These are phyloP conservation scores for Penicillium nordicum DNA, from an alignment of 2,329 filamentous ascomycete species.

Conservation along the genomic window DNA sequence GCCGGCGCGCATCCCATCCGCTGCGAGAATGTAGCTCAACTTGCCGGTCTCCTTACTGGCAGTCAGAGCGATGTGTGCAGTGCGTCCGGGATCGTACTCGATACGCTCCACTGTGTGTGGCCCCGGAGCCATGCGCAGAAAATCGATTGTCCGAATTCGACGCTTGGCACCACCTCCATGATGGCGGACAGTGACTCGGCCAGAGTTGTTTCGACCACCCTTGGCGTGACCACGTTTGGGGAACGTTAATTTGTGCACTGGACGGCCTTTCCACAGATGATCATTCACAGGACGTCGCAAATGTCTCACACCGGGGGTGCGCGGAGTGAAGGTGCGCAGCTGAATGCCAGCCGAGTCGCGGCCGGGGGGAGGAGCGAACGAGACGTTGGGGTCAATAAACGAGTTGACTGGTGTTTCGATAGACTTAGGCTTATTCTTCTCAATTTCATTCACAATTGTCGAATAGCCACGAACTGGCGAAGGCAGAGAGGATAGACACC, in stretches of 20 bases:
- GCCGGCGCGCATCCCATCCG: conserved; percentile 87
- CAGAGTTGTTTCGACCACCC: conserved; percentile 86
- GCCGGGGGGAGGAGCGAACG: conserved; percentile 47
- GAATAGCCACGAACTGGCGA: conserved; percentile 52
- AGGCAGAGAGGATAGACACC: conserved; percentile 44
- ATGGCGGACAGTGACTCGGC: conserved; percentile 83
- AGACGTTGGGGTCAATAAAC: conserved; percentile 32
- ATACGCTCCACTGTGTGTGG: conserved; percentile 88
- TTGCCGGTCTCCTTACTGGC: conserved; percentile 69
- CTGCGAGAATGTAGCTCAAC: conserved; percentile 90
- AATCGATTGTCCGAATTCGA: conserved; percentile 89
- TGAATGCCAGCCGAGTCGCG: conserved; percentile 43
- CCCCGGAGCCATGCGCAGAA: conserved; percentile 71
- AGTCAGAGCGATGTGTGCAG: conserved; percentile 85
- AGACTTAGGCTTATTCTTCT: conserved; percentile 25
- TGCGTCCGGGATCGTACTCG: conserved; percentile 92
- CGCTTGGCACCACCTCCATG: conserved; percentile 88
- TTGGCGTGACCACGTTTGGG: conserved; percentile 90
- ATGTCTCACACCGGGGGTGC: conserved; percentile 89
- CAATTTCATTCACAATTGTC: conserved; percentile 42
- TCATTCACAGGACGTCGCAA: conserved; percentile 90
- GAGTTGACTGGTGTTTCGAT: conserved; percentile 31
- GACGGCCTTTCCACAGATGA: conserved; percentile 91
- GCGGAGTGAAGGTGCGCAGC: conserved; percentile 85
- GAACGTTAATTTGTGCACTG: conserved; percentile 77